These are phyloP conservation scores for Pythium chondricola DNA, from an alignment of 352 stramenopile species.

Conservation along the genomic window DNA sequence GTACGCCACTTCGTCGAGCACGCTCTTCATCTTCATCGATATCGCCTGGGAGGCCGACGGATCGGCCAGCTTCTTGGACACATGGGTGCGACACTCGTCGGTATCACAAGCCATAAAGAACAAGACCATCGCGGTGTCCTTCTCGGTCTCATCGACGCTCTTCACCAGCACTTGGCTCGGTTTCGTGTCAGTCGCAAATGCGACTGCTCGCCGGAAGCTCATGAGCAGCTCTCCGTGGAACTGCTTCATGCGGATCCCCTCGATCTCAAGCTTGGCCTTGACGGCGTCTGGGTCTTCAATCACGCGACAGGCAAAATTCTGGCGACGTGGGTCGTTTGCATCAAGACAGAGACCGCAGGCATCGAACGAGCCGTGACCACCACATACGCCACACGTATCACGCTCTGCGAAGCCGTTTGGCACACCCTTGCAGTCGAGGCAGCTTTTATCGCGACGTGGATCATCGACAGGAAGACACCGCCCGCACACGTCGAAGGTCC, in stretches of 20 bases:
- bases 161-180: slow-evolving; percentile 12
- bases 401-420: slow-evolving; percentile 9
- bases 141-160: slow-evolving; percentile 6
- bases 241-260: slow-evolving; percentile 15
- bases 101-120: slow-evolving; percentile 17
- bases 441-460: slow-evolving; percentile 13
- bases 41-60: slow-evolving; percentile 12
- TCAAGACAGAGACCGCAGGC: slow-evolving; percentile 31
- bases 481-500: slow-evolving; percentile 25
- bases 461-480: slow-evolving; percentile 22
- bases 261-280: slow-evolving; percentile 15
- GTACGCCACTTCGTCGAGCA: slow-evolving; percentile 9
- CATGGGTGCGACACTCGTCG: slow-evolving; percentile 8
- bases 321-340: slow-evolving; percentile 19
- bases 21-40: slow-evolving; percentile 20
- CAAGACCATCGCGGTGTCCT: background rate
- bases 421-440: slow-evolving; percentile 27
- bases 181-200: slow-evolving; percentile 1
- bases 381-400: slow-evolving; percentile 27
- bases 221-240: slow-evolving; percentile 11
- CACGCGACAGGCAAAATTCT: slow-evolving; percentile 25
- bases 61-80: slow-evolving; percentile 10
- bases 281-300: slow-evolving; percentile 28
- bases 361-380: slow-evolving; percentile 29
- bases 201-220: slow-evolving; percentile 17